Base-by-base conservation (phyloP, 2,329 filamentous ascomycete species). In the Xylariaceae sp. region DNA sequence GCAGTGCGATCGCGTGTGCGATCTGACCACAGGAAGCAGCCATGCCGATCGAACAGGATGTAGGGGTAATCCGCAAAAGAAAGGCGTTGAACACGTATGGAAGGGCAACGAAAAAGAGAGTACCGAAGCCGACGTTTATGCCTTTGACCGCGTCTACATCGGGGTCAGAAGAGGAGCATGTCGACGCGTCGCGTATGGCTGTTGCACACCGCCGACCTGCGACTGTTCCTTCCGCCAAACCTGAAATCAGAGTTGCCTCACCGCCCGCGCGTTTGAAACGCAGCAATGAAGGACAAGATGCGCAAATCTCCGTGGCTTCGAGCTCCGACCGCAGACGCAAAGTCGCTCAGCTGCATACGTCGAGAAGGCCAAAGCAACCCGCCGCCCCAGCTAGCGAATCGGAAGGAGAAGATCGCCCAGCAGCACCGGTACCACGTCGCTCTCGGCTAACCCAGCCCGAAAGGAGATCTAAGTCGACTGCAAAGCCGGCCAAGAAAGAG, bases 301-400 rank as follows among this genome's bases (percentile, higher is more conserved):
- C 28, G 6, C 49, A 43, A 21, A n/a, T 32, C 9, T 43, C 32
- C n/a, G 24, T 43, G 27, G 23, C 37, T 18, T 37, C 39, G 21
- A 44, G 32, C 24, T 45, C 43, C 11, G 52, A 54, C 31, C 50
- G 52, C 31, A 60, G 59, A 38, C 55, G 57, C 37, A 60, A 60
- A 45, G 46, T 54, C 18, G 52, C 55, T 3, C 54, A 59, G 32
- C 49, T 56, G 12, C 52, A 56, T 27, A 33, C 51, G 23, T 43
- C 53, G 14, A 52, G 50, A 38, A 48, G 48, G 13, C 50, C 40
- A 36, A 30, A 41, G 28, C 53, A 50, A 23, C 46, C 49, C 8
- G 33, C 36, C 31, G 21, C n/a, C n/a, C n/a, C n/a, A n/a, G n/a
- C 28, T 15, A 31, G 36, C 12, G 44, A 35, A 35, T 37, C 42